A percentile compares a stretch with the other conserved stretches of the same genome.
Conservation (phyloP, 805 yeast species). For the Pichia rugopelliculosa region DNA sequence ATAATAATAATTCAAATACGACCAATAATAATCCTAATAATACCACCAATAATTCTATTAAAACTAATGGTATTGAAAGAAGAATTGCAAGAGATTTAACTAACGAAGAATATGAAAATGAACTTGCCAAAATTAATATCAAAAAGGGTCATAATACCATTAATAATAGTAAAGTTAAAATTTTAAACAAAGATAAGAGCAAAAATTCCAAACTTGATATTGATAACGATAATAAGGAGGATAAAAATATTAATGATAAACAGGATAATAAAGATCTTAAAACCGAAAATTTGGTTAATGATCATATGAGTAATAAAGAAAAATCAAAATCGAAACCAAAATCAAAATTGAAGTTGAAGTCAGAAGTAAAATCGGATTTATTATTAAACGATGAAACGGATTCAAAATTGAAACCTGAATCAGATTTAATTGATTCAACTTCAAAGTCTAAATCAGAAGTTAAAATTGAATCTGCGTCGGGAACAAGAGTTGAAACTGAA, state of each 20-base stretch:
- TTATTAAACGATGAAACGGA: too few species aligned
- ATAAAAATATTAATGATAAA: background rate
- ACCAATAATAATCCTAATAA: background rate
- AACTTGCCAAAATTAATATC: background rate
- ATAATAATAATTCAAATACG: too few species aligned
- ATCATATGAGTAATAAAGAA: background rate
- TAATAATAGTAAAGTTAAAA: background rate
- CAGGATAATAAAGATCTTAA: too few species aligned
- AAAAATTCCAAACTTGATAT: too few species aligned
- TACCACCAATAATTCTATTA: too few species aligned
- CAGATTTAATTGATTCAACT: background rate
- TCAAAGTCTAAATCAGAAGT: too few species aligned
- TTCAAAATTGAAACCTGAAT: too few species aligned
- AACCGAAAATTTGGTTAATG: background rate
- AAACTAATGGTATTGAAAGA: slow-evolving; percentile 3
- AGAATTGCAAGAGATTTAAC: slow-evolving; percentile 10
- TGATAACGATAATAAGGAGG: background rate
- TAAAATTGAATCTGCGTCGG: too few species aligned
- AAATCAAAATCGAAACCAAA: background rate
- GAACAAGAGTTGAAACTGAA: too few species aligned
- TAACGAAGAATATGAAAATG: slow-evolving; percentile 7
- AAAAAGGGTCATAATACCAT: background rate
- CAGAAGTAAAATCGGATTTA: background rate
- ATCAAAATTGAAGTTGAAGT: background rate
- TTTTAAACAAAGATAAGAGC: background rate